Evolutionary conservation across 2,329 filamentous ascomycete species (phyloP).

Genomic region (Cylindrodendrum hubeiense): DNA sequence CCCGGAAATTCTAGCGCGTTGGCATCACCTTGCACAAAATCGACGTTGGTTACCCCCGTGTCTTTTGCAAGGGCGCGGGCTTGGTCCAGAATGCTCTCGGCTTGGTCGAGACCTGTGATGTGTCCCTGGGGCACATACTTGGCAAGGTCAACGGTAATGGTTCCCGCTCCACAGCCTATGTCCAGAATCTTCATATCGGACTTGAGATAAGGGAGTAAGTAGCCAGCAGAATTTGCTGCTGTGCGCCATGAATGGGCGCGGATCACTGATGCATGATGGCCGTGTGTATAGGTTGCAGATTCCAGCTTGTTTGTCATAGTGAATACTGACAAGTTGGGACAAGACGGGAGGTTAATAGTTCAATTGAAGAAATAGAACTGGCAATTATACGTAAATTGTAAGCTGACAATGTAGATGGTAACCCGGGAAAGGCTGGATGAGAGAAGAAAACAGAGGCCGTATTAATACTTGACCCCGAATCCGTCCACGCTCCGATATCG

Average conservation of each 20-base stretch:
- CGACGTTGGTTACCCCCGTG: neutral
- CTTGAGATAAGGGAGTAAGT: constrained; percentile 1
- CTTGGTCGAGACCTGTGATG: neutral
- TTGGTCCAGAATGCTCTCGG: neutral
- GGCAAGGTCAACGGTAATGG: constrained; percentile 13
- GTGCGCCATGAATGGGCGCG: constrained; percentile 11
- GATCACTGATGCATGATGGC: constrained; percentile 5
- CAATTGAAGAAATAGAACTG: too few species aligned
- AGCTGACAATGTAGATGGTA: too few species aligned
- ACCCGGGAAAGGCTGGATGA: too few species aligned
- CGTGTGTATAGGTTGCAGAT: constrained; percentile 11
- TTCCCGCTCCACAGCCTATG: constrained; percentile 6
- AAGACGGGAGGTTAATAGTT: too few species aligned
- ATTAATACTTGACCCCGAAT: too few species aligned
- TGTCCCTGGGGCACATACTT: constrained; percentile 1
- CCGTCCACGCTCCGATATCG: too few species aligned
- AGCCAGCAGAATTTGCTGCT: constrained; percentile 1
- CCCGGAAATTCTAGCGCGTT: neutral
- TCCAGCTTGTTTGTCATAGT: neutral
- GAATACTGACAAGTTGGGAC: too few species aligned
- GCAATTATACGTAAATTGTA: too few species aligned
- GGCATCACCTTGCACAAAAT: constrained; percentile 3
- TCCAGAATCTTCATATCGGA: constrained; percentile 12
- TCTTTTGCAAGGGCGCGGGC: neutral
- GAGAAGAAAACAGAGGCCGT: too few species aligned